Conservation (phyloP, 2,329 filamentous ascomycete species). For the Lachnellula hyalina region DNA sequence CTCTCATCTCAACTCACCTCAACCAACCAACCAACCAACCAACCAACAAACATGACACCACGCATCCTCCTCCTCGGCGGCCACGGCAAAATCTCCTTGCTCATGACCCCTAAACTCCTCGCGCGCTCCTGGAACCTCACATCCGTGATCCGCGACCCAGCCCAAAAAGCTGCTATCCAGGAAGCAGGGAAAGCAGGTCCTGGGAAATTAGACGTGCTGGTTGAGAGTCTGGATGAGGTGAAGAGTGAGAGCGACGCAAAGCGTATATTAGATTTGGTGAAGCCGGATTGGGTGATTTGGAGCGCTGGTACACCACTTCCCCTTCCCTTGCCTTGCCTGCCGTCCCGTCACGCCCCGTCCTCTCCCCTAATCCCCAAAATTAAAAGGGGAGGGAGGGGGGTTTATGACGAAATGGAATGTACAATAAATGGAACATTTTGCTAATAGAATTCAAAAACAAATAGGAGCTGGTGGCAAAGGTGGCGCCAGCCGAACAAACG, state of each 20-base stretch:
- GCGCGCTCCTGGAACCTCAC: conserved; percentile 71
- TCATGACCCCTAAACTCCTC: conserved; percentile 72
- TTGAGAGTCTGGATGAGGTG: conserved; percentile 60
- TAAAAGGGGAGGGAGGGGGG: too few species aligned
- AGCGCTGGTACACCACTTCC: conserved; percentile 48
- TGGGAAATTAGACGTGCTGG: conserved; percentile 62
- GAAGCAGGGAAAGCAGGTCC: conserved; percentile 40
- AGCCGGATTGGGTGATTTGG: conserved; percentile 64
- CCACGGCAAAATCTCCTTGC: conserved; percentile 72
- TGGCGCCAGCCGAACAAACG: conserved; percentile 50
- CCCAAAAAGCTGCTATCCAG: conserved; percentile 60
- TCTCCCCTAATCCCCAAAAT: too few species aligned
- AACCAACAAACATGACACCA: conserved; percentile 4
- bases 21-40: not conserved
- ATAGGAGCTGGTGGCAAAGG: conserved; percentile 54
- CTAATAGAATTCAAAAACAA: not conserved
- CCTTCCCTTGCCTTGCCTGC: too few species aligned
- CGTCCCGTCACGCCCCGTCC: too few species aligned
- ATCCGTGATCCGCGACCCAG: conserved; percentile 68
- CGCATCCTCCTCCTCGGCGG: conserved; percentile 60
- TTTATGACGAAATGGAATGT: too few species aligned
- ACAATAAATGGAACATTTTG: not conserved
- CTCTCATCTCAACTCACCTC: not conserved
- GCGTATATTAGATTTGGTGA: conserved; percentile 47
- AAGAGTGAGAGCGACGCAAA: conserved; percentile 56